These are phyloP conservation scores for Picea abies DNA, from an alignment of 83 land plant species.

Conservation along the genomic window DNA sequence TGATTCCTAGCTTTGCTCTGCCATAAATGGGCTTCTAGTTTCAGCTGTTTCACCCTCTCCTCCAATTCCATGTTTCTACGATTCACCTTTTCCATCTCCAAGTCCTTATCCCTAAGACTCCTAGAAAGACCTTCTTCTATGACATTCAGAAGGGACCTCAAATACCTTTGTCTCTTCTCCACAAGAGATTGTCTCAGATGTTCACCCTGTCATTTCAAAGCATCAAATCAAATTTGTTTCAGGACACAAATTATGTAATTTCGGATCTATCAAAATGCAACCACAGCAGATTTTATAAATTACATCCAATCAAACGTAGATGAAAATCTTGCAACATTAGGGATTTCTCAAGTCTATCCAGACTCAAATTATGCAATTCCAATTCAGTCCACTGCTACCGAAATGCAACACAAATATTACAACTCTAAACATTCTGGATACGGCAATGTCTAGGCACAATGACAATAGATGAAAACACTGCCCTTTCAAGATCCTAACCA, in stretches of 20 bases:
- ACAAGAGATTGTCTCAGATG: conserved; percentile 43
- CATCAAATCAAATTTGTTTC: not conserved
- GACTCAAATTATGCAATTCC: not conserved
- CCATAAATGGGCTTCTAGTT: conserved; percentile 21
- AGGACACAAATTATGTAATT: not conserved
- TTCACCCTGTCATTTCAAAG: conserved; percentile 34
- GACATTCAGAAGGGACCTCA: conserved; percentile 38
- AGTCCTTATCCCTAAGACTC: no score
- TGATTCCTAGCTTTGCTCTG: conserved; percentile 21
- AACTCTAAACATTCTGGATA: not conserved
- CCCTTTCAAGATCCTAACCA: not conserved
- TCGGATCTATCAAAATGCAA: not conserved
- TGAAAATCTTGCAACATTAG: no score
- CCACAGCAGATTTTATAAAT: no score
- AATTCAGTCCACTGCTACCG: not conserved
- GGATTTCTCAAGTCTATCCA: not conserved
- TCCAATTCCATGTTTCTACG: conserved; percentile 26
- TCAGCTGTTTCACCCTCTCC: conserved; percentile 14
- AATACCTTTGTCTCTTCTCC: conserved; percentile 41
- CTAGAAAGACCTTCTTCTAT: no score
- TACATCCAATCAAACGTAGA: no score
- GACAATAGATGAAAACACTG: not conserved
- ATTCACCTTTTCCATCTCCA: not conserved
- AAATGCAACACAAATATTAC: not conserved
- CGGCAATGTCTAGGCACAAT: not conserved